Evolutionary conservation across 1,284 basidiomycete species (phyloP), one percentile per base, ranked within the genome.

Genomic region (Marasmius sp.): DNA sequence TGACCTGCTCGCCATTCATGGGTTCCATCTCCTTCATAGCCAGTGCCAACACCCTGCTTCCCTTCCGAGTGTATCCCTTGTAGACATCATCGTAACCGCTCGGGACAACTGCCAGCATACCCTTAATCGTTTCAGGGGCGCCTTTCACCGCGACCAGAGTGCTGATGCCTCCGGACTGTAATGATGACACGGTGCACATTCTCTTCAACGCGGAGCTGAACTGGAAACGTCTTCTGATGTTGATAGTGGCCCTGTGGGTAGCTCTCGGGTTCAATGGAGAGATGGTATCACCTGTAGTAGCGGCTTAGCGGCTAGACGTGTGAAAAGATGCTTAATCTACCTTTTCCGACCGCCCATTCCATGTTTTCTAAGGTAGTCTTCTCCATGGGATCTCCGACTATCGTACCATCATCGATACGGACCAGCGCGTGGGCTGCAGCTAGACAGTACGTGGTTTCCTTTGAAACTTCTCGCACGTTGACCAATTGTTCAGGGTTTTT

Each of bases 371-470:
- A 79, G 0, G 97, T 97, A 0, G 94, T 97, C 79, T 97, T 97
- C 76, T 99, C 97, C 97, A 99, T 99, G 0, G 97, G 97, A 73
- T 99, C 97, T 14, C 97, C 97, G 39, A 99, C 96, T 41, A 97
- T 82, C 0, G 89, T 90, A 4, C 95, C 97, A 70, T 98, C 95
- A 67, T 94, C 93, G 43, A 99, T 84, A 57, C 94, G 84, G 20
- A 99, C 97, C 3, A 99, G 82, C 0, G 97, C 96, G 71, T 99
- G 97, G 0, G 97, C 96, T 7, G 94, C 89, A 49, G 97, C 97
- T 12, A 99, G 86, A 61, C 94, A 94, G 0, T 94, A 80, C 2
- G 88, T 93, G 0, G 97, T 98, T 65, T 95, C 88, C 54, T 85
- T 83, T 1, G 84, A 79, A 8, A 90, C 86, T 58, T 92, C 85